These are phyloP conservation scores for Lipomyces chichibuensis DNA, from an alignment of 805 yeast genomes.

Conservation along the genomic window DNA sequence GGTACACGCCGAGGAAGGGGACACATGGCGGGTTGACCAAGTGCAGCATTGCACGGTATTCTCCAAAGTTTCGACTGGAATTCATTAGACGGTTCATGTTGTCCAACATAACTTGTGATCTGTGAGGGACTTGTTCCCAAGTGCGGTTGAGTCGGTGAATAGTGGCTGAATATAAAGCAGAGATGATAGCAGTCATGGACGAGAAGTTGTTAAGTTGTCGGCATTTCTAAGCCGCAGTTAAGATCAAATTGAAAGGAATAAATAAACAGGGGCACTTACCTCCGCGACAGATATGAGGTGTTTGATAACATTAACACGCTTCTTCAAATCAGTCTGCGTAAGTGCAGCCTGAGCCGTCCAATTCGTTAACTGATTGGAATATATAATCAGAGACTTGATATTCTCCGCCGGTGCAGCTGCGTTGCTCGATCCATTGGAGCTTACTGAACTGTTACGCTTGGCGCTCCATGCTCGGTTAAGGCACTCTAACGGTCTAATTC, in stretches of 20 bases:
- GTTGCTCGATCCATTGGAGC: slow-evolving; percentile 38
- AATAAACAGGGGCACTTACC: slow-evolving; percentile 35
- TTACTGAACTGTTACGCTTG: slow-evolving; percentile 10
- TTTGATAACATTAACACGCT: slow-evolving; percentile 68
- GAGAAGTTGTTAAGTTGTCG: slow-evolving; percentile 78
- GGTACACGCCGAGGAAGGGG: slow-evolving; percentile 89
- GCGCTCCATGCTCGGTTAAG: slow-evolving; percentile 37
- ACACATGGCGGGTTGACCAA: slow-evolving; percentile 78
- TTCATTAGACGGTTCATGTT: slow-evolving; percentile 84
- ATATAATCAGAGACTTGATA: slow-evolving; percentile 59
- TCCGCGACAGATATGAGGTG: slow-evolving; percentile 81
- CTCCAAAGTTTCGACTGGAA: slow-evolving; percentile 83
- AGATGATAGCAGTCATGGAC: slow-evolving; percentile 89
- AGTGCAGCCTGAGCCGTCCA: slow-evolving; percentile 79
- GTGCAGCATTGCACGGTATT: slow-evolving; percentile 78
- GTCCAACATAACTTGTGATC: slow-evolving; percentile 55
- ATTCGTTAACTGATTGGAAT: slow-evolving; percentile 80
- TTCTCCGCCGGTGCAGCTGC: slow-evolving; percentile 36
- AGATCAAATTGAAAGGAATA: neutral
- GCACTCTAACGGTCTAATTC: slow-evolving; percentile 70
- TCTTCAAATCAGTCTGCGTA: slow-evolving; percentile 60
- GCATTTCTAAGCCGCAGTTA: slow-evolving; percentile 48
- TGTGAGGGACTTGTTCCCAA: slow-evolving; percentile 69
- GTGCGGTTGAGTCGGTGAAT: slow-evolving; percentile 81
- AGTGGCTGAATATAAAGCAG: slow-evolving; percentile 85